A percentile compares a stretch with the other conserved stretches of the same genome.
Evolutionary conservation across 2,329 filamentous ascomycete genomes (phyloP).

Genomic region (Alternaria atra): DNA sequence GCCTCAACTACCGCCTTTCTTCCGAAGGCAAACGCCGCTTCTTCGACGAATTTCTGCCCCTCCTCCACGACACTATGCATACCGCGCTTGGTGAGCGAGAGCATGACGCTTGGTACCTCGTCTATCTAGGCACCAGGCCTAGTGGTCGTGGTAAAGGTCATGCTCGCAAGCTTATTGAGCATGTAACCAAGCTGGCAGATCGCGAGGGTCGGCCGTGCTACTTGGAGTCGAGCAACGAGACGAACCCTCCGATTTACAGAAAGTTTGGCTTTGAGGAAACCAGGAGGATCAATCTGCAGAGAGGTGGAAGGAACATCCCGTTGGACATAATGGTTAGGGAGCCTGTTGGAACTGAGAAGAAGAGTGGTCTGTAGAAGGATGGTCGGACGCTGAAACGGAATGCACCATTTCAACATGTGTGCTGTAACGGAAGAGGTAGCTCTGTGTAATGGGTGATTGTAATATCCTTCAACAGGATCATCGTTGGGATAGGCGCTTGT

Average conservation of each 20-base stretch:
- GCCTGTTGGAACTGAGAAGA: slow-evolving; percentile 55
- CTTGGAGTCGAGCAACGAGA: slow-evolving; percentile 76
- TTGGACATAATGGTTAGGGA: slow-evolving; percentile 86
- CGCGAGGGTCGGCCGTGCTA: slow-evolving; percentile 73
- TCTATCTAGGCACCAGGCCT: slow-evolving; percentile 81
- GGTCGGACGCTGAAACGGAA: not conserved
- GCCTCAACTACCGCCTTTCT: slow-evolving; percentile 77
- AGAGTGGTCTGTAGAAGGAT: slow-evolving; percentile 19
- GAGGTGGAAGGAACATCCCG: slow-evolving; percentile 66
- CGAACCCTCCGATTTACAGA: slow-evolving; percentile 76
- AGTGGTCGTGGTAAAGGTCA: slow-evolving; percentile 76
- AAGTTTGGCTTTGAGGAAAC: slow-evolving; percentile 77
- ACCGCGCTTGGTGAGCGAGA: slow-evolving; percentile 73
- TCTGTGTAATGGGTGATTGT: not conserved
- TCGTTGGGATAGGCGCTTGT: not conserved
- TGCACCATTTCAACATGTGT: slow-evolving; percentile 38
- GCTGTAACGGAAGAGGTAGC: slow-evolving; percentile 7
- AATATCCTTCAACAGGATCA: slow-evolving; percentile 36
- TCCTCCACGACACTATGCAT: slow-evolving; percentile 76
- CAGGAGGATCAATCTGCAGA: slow-evolving; percentile 69
- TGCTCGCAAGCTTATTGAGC: slow-evolving; percentile 73
- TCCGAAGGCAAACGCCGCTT: slow-evolving; percentile 76
- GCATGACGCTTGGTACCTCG: slow-evolving; percentile 78
- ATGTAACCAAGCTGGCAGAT: slow-evolving; percentile 74
- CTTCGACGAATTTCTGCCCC: slow-evolving; percentile 78